These are phyloP conservation scores for Pneumocystis oryctolagi DNA, from an alignment of 1,139 yeast genomes.

Conservation along the genomic window DNA sequence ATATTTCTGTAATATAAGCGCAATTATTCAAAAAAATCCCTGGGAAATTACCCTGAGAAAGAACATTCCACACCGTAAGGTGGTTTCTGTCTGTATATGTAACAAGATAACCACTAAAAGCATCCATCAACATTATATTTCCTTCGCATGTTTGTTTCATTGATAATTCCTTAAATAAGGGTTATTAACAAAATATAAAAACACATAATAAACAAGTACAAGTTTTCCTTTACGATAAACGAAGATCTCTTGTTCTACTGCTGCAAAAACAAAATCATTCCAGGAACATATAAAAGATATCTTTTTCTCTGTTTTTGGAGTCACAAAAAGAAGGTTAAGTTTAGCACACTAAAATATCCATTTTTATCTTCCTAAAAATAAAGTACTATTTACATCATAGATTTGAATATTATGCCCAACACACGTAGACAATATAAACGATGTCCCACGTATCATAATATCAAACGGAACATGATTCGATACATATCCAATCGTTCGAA, in stretches of 20 bases:
- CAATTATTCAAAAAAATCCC: slow-evolving; percentile 27
- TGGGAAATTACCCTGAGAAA: slow-evolving; percentile 19
- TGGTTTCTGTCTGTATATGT: slow-evolving; percentile 33
- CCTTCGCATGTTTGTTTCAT: slow-evolving; percentile 23
- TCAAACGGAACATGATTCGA: slow-evolving; percentile 69
- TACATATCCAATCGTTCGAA: slow-evolving; percentile 34
- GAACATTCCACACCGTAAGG: slow-evolving; percentile 46
- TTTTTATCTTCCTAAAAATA: not conserved
- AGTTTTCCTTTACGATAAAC: slow-evolving; percentile 70
- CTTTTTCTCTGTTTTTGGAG: slow-evolving; percentile 58
- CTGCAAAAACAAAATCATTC: slow-evolving; percentile 71
- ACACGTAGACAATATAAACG: slow-evolving; percentile 75
- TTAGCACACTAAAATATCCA: slow-evolving; percentile 38
- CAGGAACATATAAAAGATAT: slow-evolving; percentile 68
- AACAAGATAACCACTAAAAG: slow-evolving; percentile 70
- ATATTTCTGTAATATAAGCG: slow-evolving; percentile 40
- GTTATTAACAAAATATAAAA: not conserved
- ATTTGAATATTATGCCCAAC: slow-evolving; percentile 87
- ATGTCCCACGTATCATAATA: slow-evolving; percentile 72
- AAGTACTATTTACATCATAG: slow-evolving; percentile 42
- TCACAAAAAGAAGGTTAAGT: slow-evolving; percentile 71
- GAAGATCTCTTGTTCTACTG: slow-evolving; percentile 56
- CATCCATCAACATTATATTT: slow-evolving; percentile 36
- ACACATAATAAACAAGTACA: slow-evolving; percentile 35
- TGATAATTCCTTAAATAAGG: slow-evolving; percentile 6